phyloP scores from a whole-genome alignment of 805 yeast genomes.

The Saccharomycopsis vini region DNA sequence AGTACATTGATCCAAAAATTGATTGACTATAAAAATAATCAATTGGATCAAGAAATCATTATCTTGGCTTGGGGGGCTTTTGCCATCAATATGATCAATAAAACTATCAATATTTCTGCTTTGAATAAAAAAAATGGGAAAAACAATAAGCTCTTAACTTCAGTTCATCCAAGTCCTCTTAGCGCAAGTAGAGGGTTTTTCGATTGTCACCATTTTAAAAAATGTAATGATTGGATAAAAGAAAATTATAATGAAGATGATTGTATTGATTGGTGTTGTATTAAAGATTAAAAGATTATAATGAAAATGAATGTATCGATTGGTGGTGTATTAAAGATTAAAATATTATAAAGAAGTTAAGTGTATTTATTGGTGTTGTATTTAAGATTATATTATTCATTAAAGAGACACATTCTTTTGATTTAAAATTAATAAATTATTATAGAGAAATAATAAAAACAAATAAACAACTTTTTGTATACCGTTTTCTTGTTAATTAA shows the following conservation, averaged over 20 bases:
- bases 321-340: constrained; percentile 36
- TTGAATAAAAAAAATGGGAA: constrained; percentile 24
- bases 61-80: constrained; percentile 79
- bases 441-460: no score
- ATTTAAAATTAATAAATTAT: no score
- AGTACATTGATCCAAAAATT: constrained; percentile 53
- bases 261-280: constrained; percentile 54
- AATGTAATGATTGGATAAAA: constrained; percentile 70
- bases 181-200: constrained; percentile 87
- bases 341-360: no score
- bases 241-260: constrained; percentile 32
- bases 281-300: constrained; percentile 25
- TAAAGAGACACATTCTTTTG: no score
- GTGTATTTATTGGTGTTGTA: no score
- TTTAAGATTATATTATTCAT: no score
- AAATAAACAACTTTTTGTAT: no score
- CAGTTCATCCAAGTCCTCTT: constrained; percentile 93
- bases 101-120: constrained; percentile 24
- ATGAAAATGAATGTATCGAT: constrained; percentile 40
- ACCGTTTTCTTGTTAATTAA: no score
- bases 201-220: constrained; percentile 60
- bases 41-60: constrained; percentile 45
- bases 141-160: constrained; percentile 45
- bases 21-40: constrained; percentile 37
- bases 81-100: constrained; percentile 51